A percentile compares a stretch with the other conserved stretches of the same genome.
Evolutionary conservation across 2,329 filamentous ascomycete genomes (phyloP).

Genomic region (Calonectria pseudoturangicola): DNA sequence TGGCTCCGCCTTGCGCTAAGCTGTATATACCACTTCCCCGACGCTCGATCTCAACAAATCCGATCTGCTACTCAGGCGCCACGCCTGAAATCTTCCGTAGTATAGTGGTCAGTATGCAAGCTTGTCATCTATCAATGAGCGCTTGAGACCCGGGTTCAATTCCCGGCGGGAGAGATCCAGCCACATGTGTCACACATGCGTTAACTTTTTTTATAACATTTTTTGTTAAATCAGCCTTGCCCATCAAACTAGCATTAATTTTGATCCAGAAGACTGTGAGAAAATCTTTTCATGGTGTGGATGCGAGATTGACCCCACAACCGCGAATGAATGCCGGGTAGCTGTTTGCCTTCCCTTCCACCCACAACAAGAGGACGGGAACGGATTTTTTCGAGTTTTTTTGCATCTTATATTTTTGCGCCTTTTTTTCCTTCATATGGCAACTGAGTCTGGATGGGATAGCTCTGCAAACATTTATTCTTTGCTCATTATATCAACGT

Average conservation of each 20-base stretch:
- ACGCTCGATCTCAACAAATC: slow-evolving; percentile 7
- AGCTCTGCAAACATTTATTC: no score
- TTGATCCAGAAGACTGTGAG: no score
- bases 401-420: no score
- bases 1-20: not conserved
- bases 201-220: slow-evolving; percentile 39
- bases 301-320: no score
- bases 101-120: slow-evolving; percentile 52
- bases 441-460: no score
- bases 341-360: no score
- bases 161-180: slow-evolving; percentile 53
- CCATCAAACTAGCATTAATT: not conserved
- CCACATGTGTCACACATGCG: slow-evolving; percentile 44
- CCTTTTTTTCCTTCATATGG: no score
- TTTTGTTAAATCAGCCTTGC: not conserved
- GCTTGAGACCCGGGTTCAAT: slow-evolving; percentile 53
- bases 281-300: no score
- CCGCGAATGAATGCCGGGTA: no score
- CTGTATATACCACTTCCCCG: slow-evolving; percentile 13
- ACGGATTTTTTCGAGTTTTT: no score
- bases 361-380: no score
- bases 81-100: slow-evolving; percentile 48
- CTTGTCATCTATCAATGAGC: slow-evolving; percentile 39
- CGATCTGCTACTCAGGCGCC: slow-evolving; percentile 44
- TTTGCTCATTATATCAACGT: no score